Evolutionary conservation across 306 rosid species (phyloP), one percentile per base, ranked within the genome.

Genomic region (Gastrolobium bilobum): DNA sequence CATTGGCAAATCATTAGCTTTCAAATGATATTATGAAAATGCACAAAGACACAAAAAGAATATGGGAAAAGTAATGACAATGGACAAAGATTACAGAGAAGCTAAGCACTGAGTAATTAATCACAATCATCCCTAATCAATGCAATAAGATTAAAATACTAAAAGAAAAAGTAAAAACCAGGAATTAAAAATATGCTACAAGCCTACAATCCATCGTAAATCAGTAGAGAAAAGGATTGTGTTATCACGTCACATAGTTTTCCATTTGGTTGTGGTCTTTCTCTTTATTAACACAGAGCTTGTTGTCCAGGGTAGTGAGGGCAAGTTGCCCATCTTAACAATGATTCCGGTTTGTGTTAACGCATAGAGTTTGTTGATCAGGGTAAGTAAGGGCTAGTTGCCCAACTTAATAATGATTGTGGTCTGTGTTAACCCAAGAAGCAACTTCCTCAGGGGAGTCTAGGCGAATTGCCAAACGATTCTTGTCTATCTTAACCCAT

Each of bases 21-120:
- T 77, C 38, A 77, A 5, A 30, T 66, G n/a, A 20, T 68, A 44
- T 42, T 26, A 68, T 14, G 64, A 77, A 73, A 71, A 68, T 44
- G 48, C 39, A 68, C 51, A 69, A 62, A 57, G 74, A 7, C 65
- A 29, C n/a, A 52, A 61, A 39, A 3, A 29, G 15, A 30, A 31
- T 73, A 10, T 7, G 31, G 6, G 37, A 50, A 63, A 75, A 67
- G 57, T 14, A 34, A 73, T 66, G 68, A 34, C 40, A 67, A 5
- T 11, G 34, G 37, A 47, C 11, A 78, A 58, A 14, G 15, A 34
- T 82, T 33, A 72, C 6, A 9, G 61, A 79, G 39, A 68, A 74
- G 33, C n/a, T 29, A 9, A 48, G 59, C 48, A 15, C 30, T 31
- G 46, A 54, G 63, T 46, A 20, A 75, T 38, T 10, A 31, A 42